Percentiles rank a stretch among this genome's conserved stretches.
Evolutionary conservation across 1,139 yeast species (phyloP).

Genomic region (Hansenula lynferdii): DNA sequence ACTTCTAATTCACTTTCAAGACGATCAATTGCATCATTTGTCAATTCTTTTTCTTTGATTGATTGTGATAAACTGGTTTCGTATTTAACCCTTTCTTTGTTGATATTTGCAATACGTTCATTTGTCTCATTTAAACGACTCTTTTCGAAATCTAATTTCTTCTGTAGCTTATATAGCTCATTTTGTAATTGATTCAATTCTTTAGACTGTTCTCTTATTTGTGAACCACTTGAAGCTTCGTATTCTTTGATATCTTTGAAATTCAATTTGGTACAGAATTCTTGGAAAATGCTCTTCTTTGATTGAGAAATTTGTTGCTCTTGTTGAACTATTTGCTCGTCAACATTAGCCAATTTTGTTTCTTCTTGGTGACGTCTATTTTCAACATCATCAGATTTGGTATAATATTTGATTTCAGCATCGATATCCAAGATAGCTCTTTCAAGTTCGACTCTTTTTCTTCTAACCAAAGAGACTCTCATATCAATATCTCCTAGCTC

Average conservation of each 20-base stretch:
- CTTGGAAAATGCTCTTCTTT: slow-evolving; percentile 43
- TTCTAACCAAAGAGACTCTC: slow-evolving; percentile 45
- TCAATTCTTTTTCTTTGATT: slow-evolving; percentile 27
- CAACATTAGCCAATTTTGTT: slow-evolving; percentile 16
- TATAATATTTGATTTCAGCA: slow-evolving; percentile 52
- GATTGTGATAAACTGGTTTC: slow-evolving; percentile 32
- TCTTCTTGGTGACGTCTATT: slow-evolving; percentile 26
- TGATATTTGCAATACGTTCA: slow-evolving; percentile 37
- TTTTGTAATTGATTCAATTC: slow-evolving; percentile 59
- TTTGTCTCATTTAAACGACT: slow-evolving; percentile 49
- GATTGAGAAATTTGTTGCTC: slow-evolving; percentile 31
- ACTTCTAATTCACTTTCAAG: slow-evolving; percentile 49
- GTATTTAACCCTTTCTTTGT: slow-evolving; percentile 30
- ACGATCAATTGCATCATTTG: slow-evolving; percentile 37
- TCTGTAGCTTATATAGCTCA: slow-evolving; percentile 55
- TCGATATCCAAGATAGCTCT: slow-evolving; percentile 50
- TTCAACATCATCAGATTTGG: slow-evolving; percentile 29
- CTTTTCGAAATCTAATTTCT: slow-evolving; percentile 59
- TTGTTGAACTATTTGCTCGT: slow-evolving; percentile 21
- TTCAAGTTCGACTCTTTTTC: slow-evolving; percentile 43
- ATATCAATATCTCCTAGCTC: slow-evolving; percentile 48
- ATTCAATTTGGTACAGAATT: slow-evolving; percentile 50
- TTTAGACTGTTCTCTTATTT: slow-evolving; percentile 53
- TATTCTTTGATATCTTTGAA: slow-evolving; percentile 57
- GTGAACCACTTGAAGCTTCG: slow-evolving; percentile 62